Base-by-base conservation (phyloP, 2,329 filamentous ascomycete species). In the Paracoccidioides lutzii region DNA sequence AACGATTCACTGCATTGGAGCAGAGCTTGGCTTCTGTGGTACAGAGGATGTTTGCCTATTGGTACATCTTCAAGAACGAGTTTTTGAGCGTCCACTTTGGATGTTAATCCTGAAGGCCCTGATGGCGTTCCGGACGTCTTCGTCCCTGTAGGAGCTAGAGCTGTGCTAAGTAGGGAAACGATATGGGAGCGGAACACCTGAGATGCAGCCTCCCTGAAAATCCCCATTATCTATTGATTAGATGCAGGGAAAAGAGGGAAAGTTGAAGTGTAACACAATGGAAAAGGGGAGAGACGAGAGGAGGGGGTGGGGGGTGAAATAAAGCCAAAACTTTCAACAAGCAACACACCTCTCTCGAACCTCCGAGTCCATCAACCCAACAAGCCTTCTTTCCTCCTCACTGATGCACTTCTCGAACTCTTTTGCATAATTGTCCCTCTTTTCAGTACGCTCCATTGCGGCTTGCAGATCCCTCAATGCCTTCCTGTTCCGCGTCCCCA, bases 371-470 rank as follows among this genome's bases (percentile, higher is more conserved):
- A 63, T 4, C 28, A 60, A 22, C 15, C 48, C 37, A 7, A 59
- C 37, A 14, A 61, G 46, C 42, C 59, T 58, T 42, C 43, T 59
- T 40, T 62, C 60, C 10, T 61, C 59, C 10, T 52, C 42, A 9
- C 32, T 41, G n/a, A 62, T 56, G 14, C 52, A 52, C 43, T 56
- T 57, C 45, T 62, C 60, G 42, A 63, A 59, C 14, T 52, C 56
- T 12, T 57, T 59, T 10, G 54, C 56, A 40, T 59, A 61, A 35
- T 53, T 55, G 53, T 61, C 60, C 33, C 55, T 61, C 45, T 57
- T 61, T 42, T 59, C 55, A 40, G 52, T 53, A 15, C 55, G 55
- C 33, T 55, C 52, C 51, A 62, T 59, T 8, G 54, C 56, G 8
- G 43, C 37, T 44, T 62, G 59, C 49, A 62, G 50, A 7, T 57